Evolutionary conservation across 1,284 basidiomycete genomes (phyloP), one percentile per base, ranked within the genome.

Genomic region (Microbotryomycetes sp.): DNA sequence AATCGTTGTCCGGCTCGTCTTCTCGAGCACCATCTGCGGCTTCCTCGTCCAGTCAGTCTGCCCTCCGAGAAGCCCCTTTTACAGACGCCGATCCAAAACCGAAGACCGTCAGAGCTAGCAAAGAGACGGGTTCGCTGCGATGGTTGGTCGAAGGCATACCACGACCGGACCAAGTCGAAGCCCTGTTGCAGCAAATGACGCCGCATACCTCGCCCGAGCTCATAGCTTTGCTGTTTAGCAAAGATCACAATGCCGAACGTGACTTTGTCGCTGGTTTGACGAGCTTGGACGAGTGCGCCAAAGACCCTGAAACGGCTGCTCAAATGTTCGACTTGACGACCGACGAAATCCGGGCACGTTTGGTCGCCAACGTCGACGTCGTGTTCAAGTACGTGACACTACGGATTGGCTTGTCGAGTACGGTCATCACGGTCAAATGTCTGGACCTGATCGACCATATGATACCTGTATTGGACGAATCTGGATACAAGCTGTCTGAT

Each of bases 221-320:
- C 3, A 75, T 88, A n/a, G 77, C 81, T 5, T 83, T 84, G 41
- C 80, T 98, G 49, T 99, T 98, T 79, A 96, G 92, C 73, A 90
- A 89, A 67, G 94, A 97, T 73, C 94, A 98, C 75, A 89, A 88
- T 68, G 90, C 92, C 2, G 87, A 98, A 68, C 93, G 92, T 71
- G 96, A 98, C 73, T 87, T 88, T 71, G 82, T 97, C 61, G 79
- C 82, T 26, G 96, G 88, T 0, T 77, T 98, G 55, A 79, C 81
- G 1, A 80, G 80, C 54, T 79, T 94, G 49, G 80, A 85, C 64
- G 87, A 93, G 29, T 85, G 91, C 73, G 78, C 77, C 81, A 61
- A 76, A 78, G 61, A 70, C 73, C 64, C 79, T 82, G 35, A 75
- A 80, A 80, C 49, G 5, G 83, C 83, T 15, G 83, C 87, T 48